Evolutionary conservation across 2,329 filamentous ascomycete genomes (phyloP).

Genomic region (Akanthomyces dipterigenus): DNA sequence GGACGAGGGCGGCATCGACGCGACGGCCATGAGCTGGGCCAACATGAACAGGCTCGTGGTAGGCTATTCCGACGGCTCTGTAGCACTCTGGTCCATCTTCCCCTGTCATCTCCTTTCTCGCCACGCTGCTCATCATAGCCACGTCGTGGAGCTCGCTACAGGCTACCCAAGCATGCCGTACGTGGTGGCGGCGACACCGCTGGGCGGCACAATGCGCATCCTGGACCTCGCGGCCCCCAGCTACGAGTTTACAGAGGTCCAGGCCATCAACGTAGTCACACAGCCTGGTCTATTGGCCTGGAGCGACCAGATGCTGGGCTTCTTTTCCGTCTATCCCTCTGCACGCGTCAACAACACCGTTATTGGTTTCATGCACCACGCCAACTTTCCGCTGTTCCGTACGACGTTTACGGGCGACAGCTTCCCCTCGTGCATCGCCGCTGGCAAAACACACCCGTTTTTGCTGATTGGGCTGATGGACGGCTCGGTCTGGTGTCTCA

Average conservation of each 20-base stretch:
- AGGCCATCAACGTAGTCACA: slow-evolving; percentile 42
- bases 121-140: slow-evolving; percentile 46
- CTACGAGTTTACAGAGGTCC: slow-evolving; percentile 46
- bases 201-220: slow-evolving; percentile 46
- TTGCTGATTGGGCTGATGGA: slow-evolving; percentile 47
- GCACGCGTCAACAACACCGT: slow-evolving; percentile 46
- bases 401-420: slow-evolving; percentile 45
- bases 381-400: slow-evolving; percentile 46
- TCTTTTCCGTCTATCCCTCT: slow-evolving; percentile 45
- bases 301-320: slow-evolving; percentile 50
- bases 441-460: slow-evolving; percentile 46
- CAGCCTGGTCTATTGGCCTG: slow-evolving; percentile 48
- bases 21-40: slow-evolving; percentile 49
- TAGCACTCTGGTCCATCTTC: slow-evolving; percentile 50
- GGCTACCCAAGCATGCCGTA: slow-evolving; percentile 51
- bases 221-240: slow-evolving; percentile 47
- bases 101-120: slow-evolving; percentile 44
- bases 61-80: slow-evolving; percentile 50
- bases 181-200: slow-evolving; percentile 46
- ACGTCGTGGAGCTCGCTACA: slow-evolving; percentile 47
- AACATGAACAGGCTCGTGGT: slow-evolving; percentile 48
- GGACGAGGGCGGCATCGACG: slow-evolving; percentile 40
- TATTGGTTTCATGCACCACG: slow-evolving; percentile 45
- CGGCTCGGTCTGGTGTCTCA: slow-evolving; percentile 44
- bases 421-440: slow-evolving; percentile 42